Evolutionary conservation across 768 basidiomycete genomes (phyloP).

Genomic region (Lactarius hengduanensis): DNA sequence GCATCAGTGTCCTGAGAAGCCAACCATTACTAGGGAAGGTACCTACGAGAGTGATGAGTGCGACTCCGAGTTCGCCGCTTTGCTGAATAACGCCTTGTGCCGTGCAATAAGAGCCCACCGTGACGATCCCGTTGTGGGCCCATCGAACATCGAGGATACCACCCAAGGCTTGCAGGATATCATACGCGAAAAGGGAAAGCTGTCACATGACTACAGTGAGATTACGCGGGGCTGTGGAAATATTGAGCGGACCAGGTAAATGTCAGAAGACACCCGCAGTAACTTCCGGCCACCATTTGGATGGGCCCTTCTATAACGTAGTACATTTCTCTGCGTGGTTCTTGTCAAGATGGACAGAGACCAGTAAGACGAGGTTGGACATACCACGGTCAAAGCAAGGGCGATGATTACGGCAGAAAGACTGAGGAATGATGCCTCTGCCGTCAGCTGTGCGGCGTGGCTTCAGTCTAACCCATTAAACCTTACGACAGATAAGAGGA

Average conservation of each 20-base stretch:
- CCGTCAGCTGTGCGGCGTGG: conserved; percentile 34
- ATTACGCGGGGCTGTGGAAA: background rate
- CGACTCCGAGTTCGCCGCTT: conserved; percentile 43
- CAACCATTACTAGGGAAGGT: background rate
- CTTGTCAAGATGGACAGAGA: background rate
- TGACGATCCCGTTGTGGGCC: conserved; percentile 38
- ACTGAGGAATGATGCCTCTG: conserved; percentile 35
- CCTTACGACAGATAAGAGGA: background rate
- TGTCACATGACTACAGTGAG: conserved; percentile 28
- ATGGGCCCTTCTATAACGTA: conserved; percentile 7
- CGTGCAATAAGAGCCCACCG: conserved; percentile 38
- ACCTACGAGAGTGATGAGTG: conserved; percentile 43
- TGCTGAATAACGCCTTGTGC: conserved; percentile 44
- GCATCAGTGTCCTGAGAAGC: conserved; percentile 28
- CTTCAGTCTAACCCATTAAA: background rate
- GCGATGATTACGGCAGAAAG: background rate
- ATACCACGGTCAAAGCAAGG: conserved; percentile 19
- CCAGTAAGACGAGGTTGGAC: background rate
- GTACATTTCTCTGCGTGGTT: conserved; percentile 19
- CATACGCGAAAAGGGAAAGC: conserved; percentile 34
- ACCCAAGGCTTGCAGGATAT: conserved; percentile 42
- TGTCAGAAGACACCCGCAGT: conserved; percentile 40
- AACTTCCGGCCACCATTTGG: conserved; percentile 27
- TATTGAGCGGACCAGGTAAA: conserved; percentile 40
- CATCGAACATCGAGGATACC: conserved; percentile 41